Conservation (phyloP, 139 green algal genomes). For the Micractinium conductrix region DNA sequence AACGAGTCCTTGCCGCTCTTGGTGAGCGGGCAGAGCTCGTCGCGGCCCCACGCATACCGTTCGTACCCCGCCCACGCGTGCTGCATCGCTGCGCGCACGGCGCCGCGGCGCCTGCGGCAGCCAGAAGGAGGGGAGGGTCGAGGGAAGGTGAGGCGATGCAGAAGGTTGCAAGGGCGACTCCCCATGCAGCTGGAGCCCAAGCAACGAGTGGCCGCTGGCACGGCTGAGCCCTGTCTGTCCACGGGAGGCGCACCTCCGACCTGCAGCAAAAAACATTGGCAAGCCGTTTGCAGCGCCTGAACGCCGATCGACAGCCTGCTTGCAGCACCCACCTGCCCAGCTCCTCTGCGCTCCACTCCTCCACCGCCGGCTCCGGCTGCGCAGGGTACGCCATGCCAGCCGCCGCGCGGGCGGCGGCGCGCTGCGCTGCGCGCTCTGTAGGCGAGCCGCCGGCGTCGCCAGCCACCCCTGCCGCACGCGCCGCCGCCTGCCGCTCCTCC, state of each 20-base stretch:
- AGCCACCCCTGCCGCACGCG: not conserved
- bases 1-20: constrained; percentile 51
- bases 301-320: not conserved
- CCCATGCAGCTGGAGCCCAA: not conserved
- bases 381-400: not conserved
- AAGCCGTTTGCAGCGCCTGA: too few species aligned
- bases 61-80: constrained; percentile 73
- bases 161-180: too few species aligned
- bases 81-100: constrained; percentile 51
- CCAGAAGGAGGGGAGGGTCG: not conserved
- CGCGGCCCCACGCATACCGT: constrained; percentile 69
- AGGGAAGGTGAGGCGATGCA: too few species aligned
- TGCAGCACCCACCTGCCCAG: constrained; percentile 17
- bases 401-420: not conserved
- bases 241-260: not conserved
- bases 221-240: too few species aligned
- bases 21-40: constrained; percentile 68
- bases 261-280: not conserved
- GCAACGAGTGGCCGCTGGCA: not conserved
- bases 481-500: constrained; percentile 15
- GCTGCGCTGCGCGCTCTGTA: not conserved
- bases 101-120: constrained; percentile 14
- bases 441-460: not conserved
- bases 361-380: constrained; percentile 17
- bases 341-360: constrained; percentile 16